These are phyloP conservation scores for Lipomyces spencermartinsiae DNA, from an alignment of 805 yeast species.

Conservation along the genomic window DNA sequence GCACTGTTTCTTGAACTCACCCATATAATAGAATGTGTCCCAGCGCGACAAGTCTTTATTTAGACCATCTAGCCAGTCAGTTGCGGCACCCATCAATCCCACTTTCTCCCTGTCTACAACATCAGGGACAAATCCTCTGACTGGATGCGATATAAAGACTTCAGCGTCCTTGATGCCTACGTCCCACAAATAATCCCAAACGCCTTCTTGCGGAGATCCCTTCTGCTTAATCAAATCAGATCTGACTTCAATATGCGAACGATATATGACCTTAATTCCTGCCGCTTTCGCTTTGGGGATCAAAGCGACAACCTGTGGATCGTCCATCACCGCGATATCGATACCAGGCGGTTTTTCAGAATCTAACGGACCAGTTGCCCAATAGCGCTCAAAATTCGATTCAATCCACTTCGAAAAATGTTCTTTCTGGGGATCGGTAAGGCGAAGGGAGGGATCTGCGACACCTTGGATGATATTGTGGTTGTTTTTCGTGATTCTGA, in stretches of 20 bases:
- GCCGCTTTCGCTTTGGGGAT: constrained; percentile 34
- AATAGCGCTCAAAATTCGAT: constrained; percentile 29
- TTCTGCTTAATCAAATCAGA: constrained; percentile 30
- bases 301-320: constrained; percentile 35
- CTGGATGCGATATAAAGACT: constrained; percentile 38
- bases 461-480: constrained; percentile 39
- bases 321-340: constrained; percentile 36
- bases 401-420: constrained; percentile 34
- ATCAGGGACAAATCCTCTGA: constrained; percentile 36
- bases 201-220: constrained; percentile 36
- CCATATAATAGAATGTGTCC: constrained; percentile 36
- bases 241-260: constrained; percentile 38
- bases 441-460: constrained; percentile 28
- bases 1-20: constrained; percentile 32
- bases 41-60: constrained; percentile 33
- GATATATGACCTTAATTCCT: constrained; percentile 34
- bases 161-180: constrained; percentile 37
- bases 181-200: constrained; percentile 36
- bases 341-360: constrained; percentile 34
- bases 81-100: constrained; percentile 36
- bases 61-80: constrained; percentile 38
- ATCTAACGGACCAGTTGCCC: constrained; percentile 32
- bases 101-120: constrained; percentile 27
- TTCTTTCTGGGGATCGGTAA: constrained; percentile 25
- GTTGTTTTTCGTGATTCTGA: constrained; percentile 37